Percentiles rank a stretch among this genome's conserved stretches.
Evolutionary conservation across 2,329 filamentous ascomycete genomes (phyloP).

Genomic region (Phaeosphaeriaceae sp.): DNA sequence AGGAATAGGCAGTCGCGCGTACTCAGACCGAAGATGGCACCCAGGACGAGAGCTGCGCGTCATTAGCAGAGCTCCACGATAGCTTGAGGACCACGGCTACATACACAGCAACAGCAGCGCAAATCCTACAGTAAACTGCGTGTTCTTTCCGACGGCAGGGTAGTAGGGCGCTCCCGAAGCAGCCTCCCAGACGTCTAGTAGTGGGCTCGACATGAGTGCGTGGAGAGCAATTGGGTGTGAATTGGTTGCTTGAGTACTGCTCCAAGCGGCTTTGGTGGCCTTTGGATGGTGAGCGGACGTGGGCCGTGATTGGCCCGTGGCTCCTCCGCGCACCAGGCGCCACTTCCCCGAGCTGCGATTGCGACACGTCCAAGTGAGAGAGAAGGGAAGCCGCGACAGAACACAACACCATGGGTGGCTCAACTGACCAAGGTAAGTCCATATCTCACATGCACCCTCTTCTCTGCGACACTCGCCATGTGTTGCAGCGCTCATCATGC

Average conservation of each 20-base stretch:
- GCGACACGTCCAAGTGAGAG: conserved; percentile 9
- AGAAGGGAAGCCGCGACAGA: conserved; percentile 15
- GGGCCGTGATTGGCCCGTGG: conserved; percentile 25
- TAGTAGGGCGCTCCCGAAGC: conserved; percentile 86
- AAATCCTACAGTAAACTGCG: conserved; percentile 84
- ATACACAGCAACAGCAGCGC: conserved; percentile 73
- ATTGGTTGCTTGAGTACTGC: conserved; percentile 5
- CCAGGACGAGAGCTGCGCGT: conserved; percentile 68
- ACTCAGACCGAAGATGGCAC: conserved; percentile 88
- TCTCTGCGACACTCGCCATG: conserved; percentile 2
- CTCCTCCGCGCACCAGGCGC: conserved; percentile 23
- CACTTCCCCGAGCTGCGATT: conserved; percentile 23
- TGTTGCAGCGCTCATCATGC: conserved; percentile 8
- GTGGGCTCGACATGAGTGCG: conserved; percentile 60
- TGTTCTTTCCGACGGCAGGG: conserved; percentile 80
- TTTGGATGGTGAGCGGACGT: conserved; percentile 23
- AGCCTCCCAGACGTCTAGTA: conserved; percentile 88
- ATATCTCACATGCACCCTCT: neutral
- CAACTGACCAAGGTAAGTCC: conserved; percentile 48
- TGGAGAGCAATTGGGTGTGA: conserved; percentile 22
- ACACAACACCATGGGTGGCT: conserved; percentile 40
- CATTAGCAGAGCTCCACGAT: conserved; percentile 34
- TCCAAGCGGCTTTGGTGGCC: conserved; percentile 37
- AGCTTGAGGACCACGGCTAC: conserved; percentile 22
- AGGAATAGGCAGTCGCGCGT: conserved; percentile 38